Conservation (phyloP, 2,329 filamentous ascomycete species). For the Penicillium italicum region DNA sequence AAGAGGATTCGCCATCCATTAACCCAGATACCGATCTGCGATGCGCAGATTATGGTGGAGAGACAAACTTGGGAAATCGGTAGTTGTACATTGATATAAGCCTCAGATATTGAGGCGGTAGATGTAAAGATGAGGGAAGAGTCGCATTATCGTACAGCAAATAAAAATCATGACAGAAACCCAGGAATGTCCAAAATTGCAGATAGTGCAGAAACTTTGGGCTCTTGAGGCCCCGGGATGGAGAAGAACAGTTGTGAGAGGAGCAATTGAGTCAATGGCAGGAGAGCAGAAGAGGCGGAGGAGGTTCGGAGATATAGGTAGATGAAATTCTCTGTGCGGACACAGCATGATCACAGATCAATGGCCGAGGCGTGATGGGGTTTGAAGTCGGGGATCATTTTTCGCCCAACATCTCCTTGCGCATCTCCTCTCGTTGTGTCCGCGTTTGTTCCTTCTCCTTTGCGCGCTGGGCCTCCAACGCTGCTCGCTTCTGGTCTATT, state of each 20-base stretch:
- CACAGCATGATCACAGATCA: not conserved
- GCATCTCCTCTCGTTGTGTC: constrained; percentile 39
- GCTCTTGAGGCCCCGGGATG: not conserved
- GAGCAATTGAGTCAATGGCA: no score
- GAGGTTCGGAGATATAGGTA: not conserved
- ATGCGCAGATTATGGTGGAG: not conserved
- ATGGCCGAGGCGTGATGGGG: not conserved
- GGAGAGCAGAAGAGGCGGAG: not conserved
- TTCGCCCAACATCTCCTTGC: constrained; percentile 37
- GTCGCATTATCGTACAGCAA: constrained; percentile 21
- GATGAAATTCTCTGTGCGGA: not conserved
- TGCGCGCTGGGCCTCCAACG: constrained; percentile 22
- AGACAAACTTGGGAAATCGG: constrained; percentile 26
- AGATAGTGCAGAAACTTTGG: not conserved
- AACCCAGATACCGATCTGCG: not conserved
- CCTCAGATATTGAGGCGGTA: not conserved
- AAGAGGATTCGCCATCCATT: not conserved
- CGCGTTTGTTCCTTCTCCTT: constrained; percentile 33
- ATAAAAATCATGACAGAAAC: constrained; percentile 15
- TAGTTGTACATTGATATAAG: constrained; percentile 38
- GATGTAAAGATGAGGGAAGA: constrained; percentile 1
- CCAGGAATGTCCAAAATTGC: not conserved
- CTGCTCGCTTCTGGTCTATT: constrained; percentile 28
- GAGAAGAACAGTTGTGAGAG: not conserved
- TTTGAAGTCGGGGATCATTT: constrained; percentile 23